A percentile compares a stretch with the other conserved stretches of the same genome.
Evolutionary conservation across 352 stramenopile species (phyloP).

Genomic region (Globisporangium camurandrum): DNA sequence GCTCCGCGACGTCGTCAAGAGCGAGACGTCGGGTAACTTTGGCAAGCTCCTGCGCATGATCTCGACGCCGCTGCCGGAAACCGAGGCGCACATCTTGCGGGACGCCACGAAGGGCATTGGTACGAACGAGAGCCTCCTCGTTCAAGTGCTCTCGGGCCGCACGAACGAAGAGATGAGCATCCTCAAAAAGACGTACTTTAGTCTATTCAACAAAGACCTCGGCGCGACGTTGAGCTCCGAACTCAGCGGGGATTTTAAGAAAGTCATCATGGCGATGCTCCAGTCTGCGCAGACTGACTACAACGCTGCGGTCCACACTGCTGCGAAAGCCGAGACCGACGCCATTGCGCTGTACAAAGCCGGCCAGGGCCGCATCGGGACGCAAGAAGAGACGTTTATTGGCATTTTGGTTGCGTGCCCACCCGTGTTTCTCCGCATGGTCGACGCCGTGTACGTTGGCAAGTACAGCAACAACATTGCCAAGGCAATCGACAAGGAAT

Average conservation of each 20-base stretch:
- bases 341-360: constrained; percentile 67
- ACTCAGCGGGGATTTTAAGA: constrained; percentile 67
- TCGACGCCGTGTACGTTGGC: constrained; percentile 62
- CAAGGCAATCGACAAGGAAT: constrained; percentile 76
- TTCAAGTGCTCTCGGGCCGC: constrained; percentile 55
- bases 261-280: constrained; percentile 66
- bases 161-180: constrained; percentile 79
- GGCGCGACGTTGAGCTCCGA: constrained; percentile 55
- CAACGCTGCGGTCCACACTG: constrained; percentile 58
- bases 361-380: constrained; percentile 61
- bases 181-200: constrained; percentile 73
- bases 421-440: constrained; percentile 51
- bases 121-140: constrained; percentile 61
- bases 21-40: constrained; percentile 73
- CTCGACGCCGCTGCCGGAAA: constrained; percentile 58
- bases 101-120: constrained; percentile 68
- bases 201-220: constrained; percentile 58
- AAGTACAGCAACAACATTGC: constrained; percentile 80
- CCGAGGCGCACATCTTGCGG: constrained; percentile 57
- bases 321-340: constrained; percentile 54
- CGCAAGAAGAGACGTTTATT: constrained; percentile 70
- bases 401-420: constrained; percentile 46
- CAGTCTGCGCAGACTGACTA: constrained; percentile 41
- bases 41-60: constrained; percentile 64
- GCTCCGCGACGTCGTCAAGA: constrained; percentile 48